Evolutionary conservation across 495 filamentous ascomycete genomes (phyloP).

Genomic region (Tetracladium setigerum): DNA sequence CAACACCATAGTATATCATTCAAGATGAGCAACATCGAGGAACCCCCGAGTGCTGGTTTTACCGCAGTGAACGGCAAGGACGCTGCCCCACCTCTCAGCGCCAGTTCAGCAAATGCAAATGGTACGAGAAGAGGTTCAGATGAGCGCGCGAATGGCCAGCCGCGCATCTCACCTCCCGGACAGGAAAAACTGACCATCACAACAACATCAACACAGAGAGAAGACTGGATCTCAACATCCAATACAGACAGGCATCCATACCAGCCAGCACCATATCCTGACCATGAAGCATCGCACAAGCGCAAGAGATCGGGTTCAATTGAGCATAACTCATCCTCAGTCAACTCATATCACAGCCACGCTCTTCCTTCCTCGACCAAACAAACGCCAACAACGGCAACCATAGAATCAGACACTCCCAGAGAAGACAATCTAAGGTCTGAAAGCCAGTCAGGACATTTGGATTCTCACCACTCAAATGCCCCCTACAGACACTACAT

Average conservation of each 20-base stretch:
- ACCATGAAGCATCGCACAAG: constrained; percentile 39
- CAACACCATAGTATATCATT: too few species aligned
- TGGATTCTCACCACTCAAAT: constrained; percentile 30
- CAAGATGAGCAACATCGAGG: neutral
- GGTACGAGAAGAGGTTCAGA: constrained; percentile 14
- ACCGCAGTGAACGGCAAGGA: constrained; percentile 23
- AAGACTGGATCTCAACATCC: constrained; percentile 17
- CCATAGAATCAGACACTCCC: constrained; percentile 15
- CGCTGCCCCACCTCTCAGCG: neutral
- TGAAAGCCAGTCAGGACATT: constrained; percentile 25
- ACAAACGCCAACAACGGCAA: constrained; percentile 25
- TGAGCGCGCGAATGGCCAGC: constrained; percentile 19
- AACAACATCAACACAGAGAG: constrained; percentile 17
- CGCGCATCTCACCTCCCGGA: constrained; percentile 20
- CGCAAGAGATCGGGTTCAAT: constrained; percentile 44
- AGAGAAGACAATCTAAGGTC: constrained; percentile 14
- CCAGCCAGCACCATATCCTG: constrained; percentile 26
- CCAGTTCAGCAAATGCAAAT: constrained; percentile 9
- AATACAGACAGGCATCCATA: constrained; percentile 14
- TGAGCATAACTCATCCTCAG: constrained; percentile 25
- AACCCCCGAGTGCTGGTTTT: constrained; percentile 21
- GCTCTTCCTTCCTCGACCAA: constrained; percentile 26
- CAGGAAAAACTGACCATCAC: constrained; percentile 24
- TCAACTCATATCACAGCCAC: constrained; percentile 26
- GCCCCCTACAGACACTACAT: constrained; percentile 20